A percentile compares a stretch with the other conserved stretches of the same genome.
These are phyloP conservation scores for Nicotiana knightiana DNA, from an alignment of 257 asterid species.

Conservation along the genomic window DNA sequence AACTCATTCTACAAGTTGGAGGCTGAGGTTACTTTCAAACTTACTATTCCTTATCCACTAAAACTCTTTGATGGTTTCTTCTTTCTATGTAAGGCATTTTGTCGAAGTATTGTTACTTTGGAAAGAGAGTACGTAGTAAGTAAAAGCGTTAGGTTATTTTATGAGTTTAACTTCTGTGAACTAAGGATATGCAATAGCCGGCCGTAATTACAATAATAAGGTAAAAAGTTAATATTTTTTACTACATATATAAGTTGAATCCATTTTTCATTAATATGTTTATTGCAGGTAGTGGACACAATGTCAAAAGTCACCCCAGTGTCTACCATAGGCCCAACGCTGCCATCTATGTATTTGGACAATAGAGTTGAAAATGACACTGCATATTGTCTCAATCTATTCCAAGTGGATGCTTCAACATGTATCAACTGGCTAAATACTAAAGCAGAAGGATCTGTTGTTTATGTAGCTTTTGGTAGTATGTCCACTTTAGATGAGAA, in stretches of 20 bases:
- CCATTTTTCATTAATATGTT: background rate
- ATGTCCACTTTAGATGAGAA: conserved; percentile 38
- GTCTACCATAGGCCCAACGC: conserved; percentile 64
- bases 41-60: background rate
- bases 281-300: conserved; percentile 38
- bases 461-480: conserved; percentile 79
- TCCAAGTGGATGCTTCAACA: conserved; percentile 26
- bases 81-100: background rate
- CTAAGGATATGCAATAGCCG: background rate
- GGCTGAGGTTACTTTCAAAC: conserved; percentile 27
- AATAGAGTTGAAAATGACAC: conserved; percentile 39
- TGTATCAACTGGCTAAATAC: conserved; percentile 45
- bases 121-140: too few relatives aligned
- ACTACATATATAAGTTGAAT: background rate
- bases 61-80: too few relatives aligned
- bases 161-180: too few relatives aligned
- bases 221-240: too few relatives aligned
- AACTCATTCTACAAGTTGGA: conserved; percentile 66
- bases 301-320: conserved; percentile 43
- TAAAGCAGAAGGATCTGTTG: conserved; percentile 50
- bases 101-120: too few relatives aligned
- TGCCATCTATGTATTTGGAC: conserved; percentile 66
- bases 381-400: conserved; percentile 47
- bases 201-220: too few relatives aligned
- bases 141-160: too few relatives aligned